Evolutionary conservation across 163 green algal genomes (phyloP), one percentile per base, ranked within the genome.

Genomic region (Volvox carteri): DNA sequence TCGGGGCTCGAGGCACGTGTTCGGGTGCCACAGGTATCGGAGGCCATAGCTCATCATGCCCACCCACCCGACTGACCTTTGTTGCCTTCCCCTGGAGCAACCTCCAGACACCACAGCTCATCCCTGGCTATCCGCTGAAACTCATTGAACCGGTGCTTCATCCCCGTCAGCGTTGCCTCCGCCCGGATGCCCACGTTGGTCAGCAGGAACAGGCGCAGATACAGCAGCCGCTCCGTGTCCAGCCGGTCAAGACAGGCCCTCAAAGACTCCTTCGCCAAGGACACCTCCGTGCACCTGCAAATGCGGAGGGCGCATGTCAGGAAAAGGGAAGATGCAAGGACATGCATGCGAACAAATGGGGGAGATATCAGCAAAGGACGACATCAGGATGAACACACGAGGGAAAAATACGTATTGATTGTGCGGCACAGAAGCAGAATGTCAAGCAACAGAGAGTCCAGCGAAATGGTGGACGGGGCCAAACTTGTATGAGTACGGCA

Each of bases 151-250:
- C 18, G 41, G 30, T 37, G 44, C n/a, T 48, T 23, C 25, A 86
- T 67, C 30, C 19, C 2, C 4, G 9, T 21, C 23, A 50, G 54
- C 16, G 79, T 78, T 37, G n/a, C 79, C 28, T 8, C 6, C 9
- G 7, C 30, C 41, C 79, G 79, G 12, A 16, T 18, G 62, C 79
- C 60, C 44, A 86, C 42, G n/a, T 56, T 42, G 9, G 65, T 23
- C 42, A 86, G 44, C 79, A 86, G 9, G 62, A 86, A 86, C 7
- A 78, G 30, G n/a, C 79, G 79, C 79, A 86, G 79, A 18, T 39
- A 60, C 60, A 86, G 14, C 42, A 86, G 62, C 12, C 35, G 3
- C 19, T 52, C 23, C 12, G 42, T 67, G 44, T 30, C 28, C 60
- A 86, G 35, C 35, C 8, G 3, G 16, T 44, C 16, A 28, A 75